Evolutionary conservation across 768 basidiomycete species (phyloP), one percentile per base, ranked within the genome.

Genomic region (Lactifluus echinatus): DNA sequence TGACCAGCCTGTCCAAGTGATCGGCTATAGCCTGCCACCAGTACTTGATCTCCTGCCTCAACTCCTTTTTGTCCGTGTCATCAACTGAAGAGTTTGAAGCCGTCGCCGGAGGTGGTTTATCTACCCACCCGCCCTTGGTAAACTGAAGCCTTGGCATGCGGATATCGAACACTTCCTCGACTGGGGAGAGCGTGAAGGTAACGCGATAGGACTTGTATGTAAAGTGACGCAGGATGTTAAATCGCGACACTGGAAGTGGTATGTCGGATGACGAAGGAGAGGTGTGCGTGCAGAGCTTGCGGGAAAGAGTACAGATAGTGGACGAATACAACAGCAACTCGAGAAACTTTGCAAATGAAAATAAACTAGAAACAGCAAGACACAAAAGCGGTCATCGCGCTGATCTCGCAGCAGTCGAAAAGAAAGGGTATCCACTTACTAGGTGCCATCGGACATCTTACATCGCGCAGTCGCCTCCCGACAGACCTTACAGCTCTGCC

Each of bases 11-110:
- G 61, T 84, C 81, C 59, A 89, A 71, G 65, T 82, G 76, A 52
- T 81, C 79, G 0, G 79, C 73, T 7, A 87, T 69, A 17, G 77
- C 76, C 62, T 82, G 79, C 85, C 85, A 88, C 82, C 84, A 87
- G 31, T 60, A 64, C 65, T 73, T 76, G 57, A 88, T 86, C 66
- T 88, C 82, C 53, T 73, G 69, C 56, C 82, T 68, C n/a, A 87
- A 67, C 3, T 68, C 62, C 37, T 73, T 73, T 67, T 76, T 82
- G 58, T 78, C 78, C 21, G 73, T 72, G 31, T 69, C 68, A 12
- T 48, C 60, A 8, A 51, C 59, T 29, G 58, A 46, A 7, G 29
- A 36, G 34, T 24, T 60, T 14, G 39, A 28, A 10, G n/a, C 14
- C 12, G 50, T 36, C 8, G 39, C 36, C 21, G 53, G 56, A 7